Evolutionary conservation across 257 asterid genomes (phyloP), one percentile per base, ranked within the genome.

Genomic region (Avicennia marina): DNA sequence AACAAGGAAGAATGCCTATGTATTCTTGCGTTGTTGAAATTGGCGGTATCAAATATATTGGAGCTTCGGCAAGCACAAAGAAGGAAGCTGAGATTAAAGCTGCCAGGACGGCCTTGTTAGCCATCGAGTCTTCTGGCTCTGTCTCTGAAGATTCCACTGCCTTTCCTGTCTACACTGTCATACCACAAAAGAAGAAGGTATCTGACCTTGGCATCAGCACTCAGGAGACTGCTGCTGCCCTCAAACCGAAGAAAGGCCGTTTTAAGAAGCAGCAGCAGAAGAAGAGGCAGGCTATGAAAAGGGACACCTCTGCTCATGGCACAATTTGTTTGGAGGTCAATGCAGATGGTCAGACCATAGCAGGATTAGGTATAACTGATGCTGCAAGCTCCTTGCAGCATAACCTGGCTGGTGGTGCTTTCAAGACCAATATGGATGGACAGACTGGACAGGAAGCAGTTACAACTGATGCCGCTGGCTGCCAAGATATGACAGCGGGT

Each of bases 61-160:
- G 99, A 47, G 95, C 81, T 60, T 69, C 87, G 45, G 88, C 98
- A 25, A 68, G 71, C 72, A 78, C 95, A 19, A 93, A 89, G 70
- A 93, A 86, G 68, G 95, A 86, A 66, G 97, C 99, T 24, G 97
- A 86, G 72, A 80, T 80, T 29, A 93, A 93, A 79, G 99, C 95
- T 65, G 99, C 99, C 7, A 57, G 99, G 55, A 89, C 94, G 13
- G 99, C 96, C 38, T 57, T 89, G 72, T 47, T 86, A 64, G 98
- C 98, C 65, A 84, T 91, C 62, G 81, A 83, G 71, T 75, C 90
- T 45, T 75, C 73, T 22, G 49, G 60, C 9, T 70, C 82, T n/a
- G 39, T 13, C 48, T 41, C 81, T 2, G 73, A 62, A 29, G 73
- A 76, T 29, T 64, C 53, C 18, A 45, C 60, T 7, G 69, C 22